phyloP scores from a whole-genome alignment of 2,329 filamentous ascomycete species.

The Fusarium sp. region DNA sequence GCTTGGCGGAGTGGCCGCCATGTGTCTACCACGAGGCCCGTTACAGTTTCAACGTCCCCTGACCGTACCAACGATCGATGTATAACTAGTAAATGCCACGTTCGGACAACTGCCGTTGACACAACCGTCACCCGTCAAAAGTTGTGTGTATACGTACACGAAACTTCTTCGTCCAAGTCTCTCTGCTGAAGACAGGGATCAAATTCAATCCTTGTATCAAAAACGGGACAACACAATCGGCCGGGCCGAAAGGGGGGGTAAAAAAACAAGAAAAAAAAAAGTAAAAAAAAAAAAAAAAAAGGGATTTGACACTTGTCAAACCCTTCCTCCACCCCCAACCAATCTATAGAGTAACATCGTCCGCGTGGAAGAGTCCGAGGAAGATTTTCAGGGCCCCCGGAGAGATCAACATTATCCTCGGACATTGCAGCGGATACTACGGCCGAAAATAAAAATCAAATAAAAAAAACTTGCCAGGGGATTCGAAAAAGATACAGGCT shows the following conservation, averaged over 20 bases:
- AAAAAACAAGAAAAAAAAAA: constrained; percentile 24
- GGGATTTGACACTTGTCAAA: constrained; percentile 26
- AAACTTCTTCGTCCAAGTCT: background rate
- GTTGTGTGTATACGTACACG: background rate
- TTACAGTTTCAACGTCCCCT: background rate
- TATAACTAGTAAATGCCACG: background rate
- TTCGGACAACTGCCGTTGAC: background rate
- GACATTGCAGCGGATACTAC: constrained; percentile 19
- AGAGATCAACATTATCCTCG: constrained; percentile 22
- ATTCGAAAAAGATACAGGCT: background rate
- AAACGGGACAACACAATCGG: constrained; percentile 9
- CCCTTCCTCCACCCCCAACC: background rate
- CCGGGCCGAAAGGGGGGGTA: constrained; percentile 13
- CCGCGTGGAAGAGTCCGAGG: constrained; percentile 13
- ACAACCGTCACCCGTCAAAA: background rate
- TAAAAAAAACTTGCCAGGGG: constrained; percentile 26
- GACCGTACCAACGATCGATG: background rate
- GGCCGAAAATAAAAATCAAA: background rate
- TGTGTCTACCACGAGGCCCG: background rate
- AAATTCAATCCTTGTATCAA: background rate
- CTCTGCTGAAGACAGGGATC: background rate
- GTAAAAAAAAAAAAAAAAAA: constrained; percentile 21
- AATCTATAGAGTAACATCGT: constrained; percentile 33
- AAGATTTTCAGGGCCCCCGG: constrained; percentile 5
- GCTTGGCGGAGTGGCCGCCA: background rate